Percentiles rank a stretch among this genome's conserved stretches.
phyloP scores from a whole-genome alignment of 2,329 filamentous ascomycete genomes.

The Epichloe brachyelytri region DNA sequence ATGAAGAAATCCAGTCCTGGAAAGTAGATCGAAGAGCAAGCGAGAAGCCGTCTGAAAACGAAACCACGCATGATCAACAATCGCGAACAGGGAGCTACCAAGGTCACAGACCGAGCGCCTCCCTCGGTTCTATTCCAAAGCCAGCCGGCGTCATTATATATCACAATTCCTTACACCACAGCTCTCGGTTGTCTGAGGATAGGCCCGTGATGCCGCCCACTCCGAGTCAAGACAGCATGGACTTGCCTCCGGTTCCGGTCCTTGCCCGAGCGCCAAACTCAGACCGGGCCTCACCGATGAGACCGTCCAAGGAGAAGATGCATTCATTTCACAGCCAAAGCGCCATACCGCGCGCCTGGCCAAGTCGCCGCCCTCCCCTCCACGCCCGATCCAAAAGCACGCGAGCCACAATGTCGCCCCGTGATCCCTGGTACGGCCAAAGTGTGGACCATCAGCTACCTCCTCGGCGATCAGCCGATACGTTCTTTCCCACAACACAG shows the following conservation, averaged over 20 bases:
- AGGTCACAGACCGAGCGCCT: constrained; percentile 17
- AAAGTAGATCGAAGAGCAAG: constrained; percentile 26
- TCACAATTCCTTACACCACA: constrained; percentile 17
- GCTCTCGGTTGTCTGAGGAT: constrained; percentile 16
- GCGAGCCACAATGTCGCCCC: constrained; percentile 30
- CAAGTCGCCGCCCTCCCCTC: constrained; percentile 37
- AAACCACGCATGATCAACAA: not conserved
- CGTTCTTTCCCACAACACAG: constrained; percentile 7
- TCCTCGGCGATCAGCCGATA: constrained; percentile 21
- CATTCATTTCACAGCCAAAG: constrained; percentile 41
- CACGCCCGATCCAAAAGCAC: constrained; percentile 30
- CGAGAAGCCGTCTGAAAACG: constrained; percentile 15
- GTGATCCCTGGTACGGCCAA: constrained; percentile 26
- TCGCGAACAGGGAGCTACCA: constrained; percentile 7
- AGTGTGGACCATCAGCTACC: constrained; percentile 18
- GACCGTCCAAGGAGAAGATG: constrained; percentile 44
- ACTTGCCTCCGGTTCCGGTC: constrained; percentile 35
- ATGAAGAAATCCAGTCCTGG: constrained; percentile 55
- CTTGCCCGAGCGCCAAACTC: constrained; percentile 48
- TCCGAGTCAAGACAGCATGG: constrained; percentile 28
- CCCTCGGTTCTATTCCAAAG: constrained; percentile 27
- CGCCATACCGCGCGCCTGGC: constrained; percentile 32
- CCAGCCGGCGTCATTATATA: constrained; percentile 44
- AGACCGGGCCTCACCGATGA: constrained; percentile 50
- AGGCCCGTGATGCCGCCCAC: constrained; percentile 19